Base-by-base conservation (phyloP, 1,284 basidiomycete species). In the Tilletia caries region DNA sequence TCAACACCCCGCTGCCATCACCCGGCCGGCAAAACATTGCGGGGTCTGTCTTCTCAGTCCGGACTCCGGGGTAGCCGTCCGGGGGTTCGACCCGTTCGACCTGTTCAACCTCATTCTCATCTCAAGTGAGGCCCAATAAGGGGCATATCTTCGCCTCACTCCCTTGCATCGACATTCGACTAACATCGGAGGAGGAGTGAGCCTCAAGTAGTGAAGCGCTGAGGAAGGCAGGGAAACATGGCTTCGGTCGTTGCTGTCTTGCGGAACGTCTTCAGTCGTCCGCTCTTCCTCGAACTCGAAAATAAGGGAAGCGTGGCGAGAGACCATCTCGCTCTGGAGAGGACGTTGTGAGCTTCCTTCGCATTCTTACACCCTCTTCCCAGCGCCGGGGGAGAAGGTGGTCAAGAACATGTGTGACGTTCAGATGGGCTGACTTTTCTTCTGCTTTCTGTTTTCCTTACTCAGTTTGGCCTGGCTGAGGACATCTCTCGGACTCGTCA, bases 311-410 rank as follows among this genome's bases (percentile, higher is more conserved):
- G 76, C 44, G 83, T 84, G 43, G 83, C 82, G 8, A 68, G 82
- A 18, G 83, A 84, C 46, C 83, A 83, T 65, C 71, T 83, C 2
- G 83, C 82, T 4, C 75, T 78, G 13, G 83, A 83, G 71, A 68
- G 83, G 10, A 84, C 83, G 20, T 84, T 78, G 54, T 60, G 54
- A 29, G 54, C 27, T 2, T 60, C 1, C 33, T 13, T 27, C 8
- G 50, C 8, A 10, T 12, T 27, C 25, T 6, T 23, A 54, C 12
- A 8, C 13, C n/a, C 50, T 10, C 25, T 23, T 20, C 20, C n/a
- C 6, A 10, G 25, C 18, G 50, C 25, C 25, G 25, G 50, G 50
- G 50, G 13, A 13, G 20, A 54, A 13, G 10, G 8, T n/a, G n/a
- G n/a, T n/a, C n/a, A n/a, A n/a, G n/a, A n/a, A n/a, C n/a, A n/a